Evolutionary conservation across 768 basidiomycete genomes (phyloP).

Genomic region (Rhodotorula diobovata): DNA sequence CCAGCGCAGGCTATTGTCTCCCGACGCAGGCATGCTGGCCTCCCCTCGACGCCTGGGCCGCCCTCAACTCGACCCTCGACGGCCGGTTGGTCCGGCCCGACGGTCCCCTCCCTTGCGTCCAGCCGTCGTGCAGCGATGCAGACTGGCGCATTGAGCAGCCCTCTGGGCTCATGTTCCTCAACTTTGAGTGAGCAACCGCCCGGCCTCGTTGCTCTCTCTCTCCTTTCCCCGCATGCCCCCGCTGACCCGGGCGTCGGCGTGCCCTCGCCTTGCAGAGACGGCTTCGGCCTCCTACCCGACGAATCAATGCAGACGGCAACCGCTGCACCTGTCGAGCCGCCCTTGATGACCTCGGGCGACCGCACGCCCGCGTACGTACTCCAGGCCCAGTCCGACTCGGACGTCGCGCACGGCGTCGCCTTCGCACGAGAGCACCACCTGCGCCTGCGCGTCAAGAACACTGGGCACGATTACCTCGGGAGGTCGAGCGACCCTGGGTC

Average conservation of each 20-base stretch:
- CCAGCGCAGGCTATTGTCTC: slow-evolving; percentile 3
- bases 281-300: not conserved
- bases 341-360: not conserved
- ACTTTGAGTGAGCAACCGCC: slow-evolving; percentile 25
- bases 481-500: slow-evolving; percentile 1
- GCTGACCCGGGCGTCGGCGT: no score
- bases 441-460: slow-evolving; percentile 14
- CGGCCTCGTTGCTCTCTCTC: no score
- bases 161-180: not conserved
- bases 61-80: not conserved
- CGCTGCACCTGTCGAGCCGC: not conserved
- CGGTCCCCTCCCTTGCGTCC: not conserved
- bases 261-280: not conserved
- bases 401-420: slow-evolving; percentile 1
- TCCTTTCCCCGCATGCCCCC: not conserved
- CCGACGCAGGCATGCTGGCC: slow-evolving; percentile 4
- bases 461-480: slow-evolving; percentile 22
- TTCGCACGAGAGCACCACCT: slow-evolving; percentile 3
- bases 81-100: slow-evolving; percentile 2
- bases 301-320: not conserved
- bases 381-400: not conserved
- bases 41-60: not conserved
- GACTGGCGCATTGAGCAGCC: slow-evolving; percentile 11
- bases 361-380: slow-evolving; percentile 20
- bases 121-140: not conserved